These are phyloP conservation scores for Tetrapisispora phaffii DNA, from an alignment of 805 yeast species.

Conservation along the genomic window DNA sequence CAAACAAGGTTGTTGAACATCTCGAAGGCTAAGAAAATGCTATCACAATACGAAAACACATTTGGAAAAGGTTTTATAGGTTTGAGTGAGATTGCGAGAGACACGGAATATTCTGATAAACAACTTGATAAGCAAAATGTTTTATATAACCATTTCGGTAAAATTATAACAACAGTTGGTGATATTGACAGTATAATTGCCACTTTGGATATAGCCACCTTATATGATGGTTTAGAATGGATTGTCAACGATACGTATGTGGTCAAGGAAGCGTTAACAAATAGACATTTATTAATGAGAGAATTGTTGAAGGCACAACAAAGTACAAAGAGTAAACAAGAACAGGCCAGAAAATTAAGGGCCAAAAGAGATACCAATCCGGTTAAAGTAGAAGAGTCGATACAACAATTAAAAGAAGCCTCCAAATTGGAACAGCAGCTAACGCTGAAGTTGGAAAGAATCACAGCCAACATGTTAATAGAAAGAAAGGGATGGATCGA, in stretches of 20 bases:
- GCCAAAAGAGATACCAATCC: constrained; percentile 72
- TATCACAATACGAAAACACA: constrained; percentile 50
- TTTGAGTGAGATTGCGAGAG: constrained; percentile 20
- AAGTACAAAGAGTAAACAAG: constrained; percentile 58
- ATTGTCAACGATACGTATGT: constrained; percentile 69
- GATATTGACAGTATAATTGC: constrained; percentile 69
- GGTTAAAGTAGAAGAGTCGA: constrained; percentile 81
- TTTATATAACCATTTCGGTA: constrained; percentile 71
- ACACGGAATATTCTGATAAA: not conserved
- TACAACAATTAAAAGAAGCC: constrained; percentile 68
- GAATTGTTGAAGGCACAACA: constrained; percentile 75
- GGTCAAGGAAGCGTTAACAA: constrained; percentile 86
- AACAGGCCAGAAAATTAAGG: constrained; percentile 60
- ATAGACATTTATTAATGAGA: constrained; percentile 85
- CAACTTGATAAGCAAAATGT: not conserved
- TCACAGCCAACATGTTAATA: constrained; percentile 74
- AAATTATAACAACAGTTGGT: constrained; percentile 57
- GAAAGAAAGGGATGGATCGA: constrained; percentile 48
- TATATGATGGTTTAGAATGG: constrained; percentile 65
- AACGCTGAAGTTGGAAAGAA: constrained; percentile 66
- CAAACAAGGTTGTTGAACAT: constrained; percentile 49
- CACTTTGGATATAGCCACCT: constrained; percentile 57
- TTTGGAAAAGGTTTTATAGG: constrained; percentile 32
- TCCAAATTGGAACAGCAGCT: constrained; percentile 66
- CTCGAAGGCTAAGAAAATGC: constrained; percentile 34